Evolutionary conservation across 208 protist genomes (phyloP).

Genomic region (Leishmania major): DNA sequence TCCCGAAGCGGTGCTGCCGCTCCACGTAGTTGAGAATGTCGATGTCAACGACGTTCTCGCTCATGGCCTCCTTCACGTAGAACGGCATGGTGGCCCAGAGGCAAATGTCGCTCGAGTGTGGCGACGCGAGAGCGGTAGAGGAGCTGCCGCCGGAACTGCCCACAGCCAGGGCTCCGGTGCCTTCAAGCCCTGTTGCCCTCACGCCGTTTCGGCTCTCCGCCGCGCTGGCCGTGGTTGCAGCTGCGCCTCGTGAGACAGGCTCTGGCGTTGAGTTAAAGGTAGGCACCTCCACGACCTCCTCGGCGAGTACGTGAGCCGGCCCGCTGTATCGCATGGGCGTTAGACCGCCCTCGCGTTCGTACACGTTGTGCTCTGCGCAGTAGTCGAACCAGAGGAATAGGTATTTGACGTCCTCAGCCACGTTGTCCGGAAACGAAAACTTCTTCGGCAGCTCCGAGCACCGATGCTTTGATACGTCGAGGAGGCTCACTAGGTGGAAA

Average conservation of each 20-base stretch:
- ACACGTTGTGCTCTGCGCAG: constrained; percentile 34
- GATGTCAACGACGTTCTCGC: constrained; percentile 37
- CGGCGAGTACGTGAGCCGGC: constrained; percentile 6
- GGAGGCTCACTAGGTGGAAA: constrained; percentile 47
- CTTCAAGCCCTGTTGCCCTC: neutral
- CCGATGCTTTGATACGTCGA: constrained; percentile 46
- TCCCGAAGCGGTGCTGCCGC: constrained; percentile 39
- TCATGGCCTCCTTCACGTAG: constrained; percentile 42
- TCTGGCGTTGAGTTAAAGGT: neutral
- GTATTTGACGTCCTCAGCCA: constrained; percentile 28
- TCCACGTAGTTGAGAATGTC: constrained; percentile 68
- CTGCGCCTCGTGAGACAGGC: neutral
- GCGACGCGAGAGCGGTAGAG: neutral
- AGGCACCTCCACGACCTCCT: constrained; percentile 25
- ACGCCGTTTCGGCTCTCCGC: neutral
- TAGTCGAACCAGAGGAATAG: constrained; percentile 53
- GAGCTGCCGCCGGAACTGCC: neutral
- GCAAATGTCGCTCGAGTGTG: neutral
- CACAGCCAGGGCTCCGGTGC: neutral
- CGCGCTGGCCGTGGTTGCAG: neutral
- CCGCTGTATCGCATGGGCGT: constrained; percentile 32
- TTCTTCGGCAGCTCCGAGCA: constrained; percentile 35
- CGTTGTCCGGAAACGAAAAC: constrained; percentile 31
- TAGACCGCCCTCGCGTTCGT: constrained; percentile 39
- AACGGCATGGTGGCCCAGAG: constrained; percentile 28